Evolutionary conservation across 208 protist genomes (phyloP).

Genomic region (Leishmania tropica): DNA sequence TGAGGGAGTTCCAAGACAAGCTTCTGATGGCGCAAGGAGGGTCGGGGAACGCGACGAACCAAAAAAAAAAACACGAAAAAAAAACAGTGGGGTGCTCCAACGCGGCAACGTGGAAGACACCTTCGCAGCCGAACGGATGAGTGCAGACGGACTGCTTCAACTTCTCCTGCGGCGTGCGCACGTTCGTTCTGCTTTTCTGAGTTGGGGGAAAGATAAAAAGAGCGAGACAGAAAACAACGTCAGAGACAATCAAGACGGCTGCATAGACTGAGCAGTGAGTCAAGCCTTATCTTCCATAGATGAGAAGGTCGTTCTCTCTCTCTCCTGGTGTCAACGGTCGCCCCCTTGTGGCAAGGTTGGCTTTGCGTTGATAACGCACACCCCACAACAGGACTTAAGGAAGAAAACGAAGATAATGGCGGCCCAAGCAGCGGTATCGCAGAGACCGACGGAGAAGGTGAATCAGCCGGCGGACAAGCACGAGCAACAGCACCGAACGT

Average conservation of each 20-base stretch:
- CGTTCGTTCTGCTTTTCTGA: neutral
- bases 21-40: neutral
- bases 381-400: neutral
- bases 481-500: neutral
- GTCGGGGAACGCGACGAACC: neutral
- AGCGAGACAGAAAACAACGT: neutral
- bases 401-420: neutral
- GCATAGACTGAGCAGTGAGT: neutral
- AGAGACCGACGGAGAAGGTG: neutral
- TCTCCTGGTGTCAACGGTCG: neutral
- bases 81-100: slow-evolving; percentile 14
- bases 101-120: neutral
- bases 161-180: neutral
- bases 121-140: neutral
- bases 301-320: neutral
- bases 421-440: no score
- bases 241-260: neutral
- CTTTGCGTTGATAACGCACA: neutral
- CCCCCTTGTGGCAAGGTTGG: neutral
- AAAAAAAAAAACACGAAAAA: slow-evolving; percentile 14
- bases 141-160: neutral
- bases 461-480: neutral
- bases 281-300: neutral
- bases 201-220: neutral
- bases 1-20: neutral